A percentile compares a stretch with the other conserved stretches of the same genome.
phyloP scores from a whole-genome alignment of 805 yeast genomes.

The Cyberlindnera suaveolens region DNA sequence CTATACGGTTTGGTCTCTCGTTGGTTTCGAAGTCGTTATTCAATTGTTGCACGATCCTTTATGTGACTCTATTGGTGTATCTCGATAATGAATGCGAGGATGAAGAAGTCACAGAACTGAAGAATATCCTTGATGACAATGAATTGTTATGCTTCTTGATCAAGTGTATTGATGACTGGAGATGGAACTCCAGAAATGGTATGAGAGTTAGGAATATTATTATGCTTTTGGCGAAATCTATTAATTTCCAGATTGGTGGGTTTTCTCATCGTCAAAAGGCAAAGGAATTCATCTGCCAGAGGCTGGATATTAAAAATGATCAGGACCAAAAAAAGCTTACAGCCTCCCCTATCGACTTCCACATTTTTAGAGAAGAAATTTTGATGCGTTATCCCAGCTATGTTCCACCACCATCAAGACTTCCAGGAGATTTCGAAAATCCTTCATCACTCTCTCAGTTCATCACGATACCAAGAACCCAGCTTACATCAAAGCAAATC shows the following conservation, averaged over 20 bases:
- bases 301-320: conserved; percentile 29
- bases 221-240: conserved; percentile 44
- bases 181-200: conserved; percentile 42
- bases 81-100: conserved; percentile 1
- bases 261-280: conserved; percentile 31
- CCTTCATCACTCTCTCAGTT: conserved; percentile 53
- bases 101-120: conserved; percentile 2
- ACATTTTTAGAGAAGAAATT: conserved; percentile 70
- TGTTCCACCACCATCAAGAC: conserved; percentile 41
- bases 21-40: conserved; percentile 11
- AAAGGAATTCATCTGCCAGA: conserved; percentile 39
- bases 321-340: conserved; percentile 29
- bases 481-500: conserved; percentile 26
- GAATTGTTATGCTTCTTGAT: conserved; percentile 41
- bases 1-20: conserved; percentile 1
- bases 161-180: conserved; percentile 57
- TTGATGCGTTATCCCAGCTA: conserved; percentile 70
- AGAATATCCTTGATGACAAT: conserved; percentile 19
- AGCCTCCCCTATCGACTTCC: conserved; percentile 82
- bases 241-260: conserved; percentile 61
- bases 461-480: conserved; percentile 51
- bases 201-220: conserved; percentile 54
- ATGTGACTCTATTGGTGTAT: conserved; percentile 7
- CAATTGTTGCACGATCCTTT: conserved; percentile 11
- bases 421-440: conserved; percentile 41